phyloP scores from a whole-genome alignment of 176 grass and related monocot species.

The Oryza nivara region DNA sequence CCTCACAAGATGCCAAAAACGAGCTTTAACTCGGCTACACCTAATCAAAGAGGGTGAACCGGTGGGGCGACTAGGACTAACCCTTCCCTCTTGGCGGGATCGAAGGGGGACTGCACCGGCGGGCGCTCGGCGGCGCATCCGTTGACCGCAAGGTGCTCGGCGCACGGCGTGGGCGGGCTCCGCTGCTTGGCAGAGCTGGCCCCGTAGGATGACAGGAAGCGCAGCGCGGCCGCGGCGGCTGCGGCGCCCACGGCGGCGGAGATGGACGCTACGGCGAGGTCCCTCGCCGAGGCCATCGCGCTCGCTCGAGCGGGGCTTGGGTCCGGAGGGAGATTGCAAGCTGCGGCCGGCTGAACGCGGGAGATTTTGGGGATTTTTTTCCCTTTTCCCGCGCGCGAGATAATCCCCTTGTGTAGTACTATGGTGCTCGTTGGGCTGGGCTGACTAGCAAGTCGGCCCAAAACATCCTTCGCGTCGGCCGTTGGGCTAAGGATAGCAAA shows the following conservation, averaged over 20 bases:
- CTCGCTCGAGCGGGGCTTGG: background rate
- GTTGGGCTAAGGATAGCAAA: background rate
- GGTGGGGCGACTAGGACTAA: constrained; percentile 16
- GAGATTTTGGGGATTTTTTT: constrained; percentile 1
- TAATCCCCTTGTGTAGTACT: background rate
- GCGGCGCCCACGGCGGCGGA: constrained; percentile 67
- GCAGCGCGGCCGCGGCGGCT: constrained; percentile 48
- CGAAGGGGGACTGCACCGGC: constrained; percentile 59
- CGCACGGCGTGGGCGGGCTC: background rate
- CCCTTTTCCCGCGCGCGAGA: background rate
- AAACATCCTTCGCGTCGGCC: background rate
- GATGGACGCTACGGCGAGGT: constrained; percentile 60
- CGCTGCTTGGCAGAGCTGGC: constrained; percentile 17
- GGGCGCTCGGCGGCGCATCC: constrained; percentile 31
- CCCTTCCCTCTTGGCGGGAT: constrained; percentile 77
- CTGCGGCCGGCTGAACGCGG: constrained; percentile 26
- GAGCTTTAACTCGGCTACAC: constrained; percentile 16
- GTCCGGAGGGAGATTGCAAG: background rate
- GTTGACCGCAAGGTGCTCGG: constrained; percentile 34
- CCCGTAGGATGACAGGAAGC: constrained; percentile 48
- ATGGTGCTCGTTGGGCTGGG: background rate
- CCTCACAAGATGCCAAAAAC: background rate
- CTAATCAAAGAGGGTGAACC: background rate
- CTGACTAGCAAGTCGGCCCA: background rate
- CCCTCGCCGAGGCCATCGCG: constrained; percentile 60